Conservation (phyloP, 2,329 filamentous ascomycete genomes). For the Ceratocystis destructans region DNA sequence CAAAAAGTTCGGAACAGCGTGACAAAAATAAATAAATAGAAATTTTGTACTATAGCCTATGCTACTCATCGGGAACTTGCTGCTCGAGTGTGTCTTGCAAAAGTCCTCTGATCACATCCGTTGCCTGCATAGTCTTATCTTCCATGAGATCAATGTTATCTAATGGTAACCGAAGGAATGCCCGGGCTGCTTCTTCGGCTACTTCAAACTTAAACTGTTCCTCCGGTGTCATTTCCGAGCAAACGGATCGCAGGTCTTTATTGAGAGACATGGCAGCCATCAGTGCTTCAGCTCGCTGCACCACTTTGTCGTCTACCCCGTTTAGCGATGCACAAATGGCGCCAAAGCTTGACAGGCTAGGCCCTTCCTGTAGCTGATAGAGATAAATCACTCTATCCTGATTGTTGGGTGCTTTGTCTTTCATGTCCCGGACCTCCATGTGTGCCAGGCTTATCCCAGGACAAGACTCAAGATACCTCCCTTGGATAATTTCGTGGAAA, state of each 20-base stretch:
- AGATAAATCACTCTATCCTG: slow-evolving; percentile 59
- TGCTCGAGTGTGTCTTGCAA: neutral
- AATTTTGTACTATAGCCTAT: neutral
- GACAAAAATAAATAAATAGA: neutral
- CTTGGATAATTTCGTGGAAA: slow-evolving; percentile 59
- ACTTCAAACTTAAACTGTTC: slow-evolving; percentile 54
- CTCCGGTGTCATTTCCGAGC: slow-evolving; percentile 50
- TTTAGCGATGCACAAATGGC: slow-evolving; percentile 76
- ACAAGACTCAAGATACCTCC: slow-evolving; percentile 34
- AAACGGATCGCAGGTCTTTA: slow-evolving; percentile 62
- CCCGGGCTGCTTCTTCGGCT: slow-evolving; percentile 48
- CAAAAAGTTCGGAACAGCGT: neutral
- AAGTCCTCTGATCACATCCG: slow-evolving; percentile 12
- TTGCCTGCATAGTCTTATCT: slow-evolving; percentile 10
- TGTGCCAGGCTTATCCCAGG: slow-evolving; percentile 44
- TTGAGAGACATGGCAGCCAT: slow-evolving; percentile 53
- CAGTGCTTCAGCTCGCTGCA: slow-evolving; percentile 63
- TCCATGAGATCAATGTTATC: neutral
- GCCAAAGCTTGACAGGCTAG: slow-evolving; percentile 71
- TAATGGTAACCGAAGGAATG: slow-evolving; percentile 33
- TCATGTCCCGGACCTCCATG: slow-evolving; percentile 48
- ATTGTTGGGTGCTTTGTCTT: slow-evolving; percentile 39
- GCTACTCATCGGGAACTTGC: neutral
- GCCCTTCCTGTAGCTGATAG: slow-evolving; percentile 54
- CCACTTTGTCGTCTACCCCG: slow-evolving; percentile 57